Evolutionary conservation across 2,329 filamentous ascomycete genomes (phyloP).

Genomic region (Penicillium italicum): DNA sequence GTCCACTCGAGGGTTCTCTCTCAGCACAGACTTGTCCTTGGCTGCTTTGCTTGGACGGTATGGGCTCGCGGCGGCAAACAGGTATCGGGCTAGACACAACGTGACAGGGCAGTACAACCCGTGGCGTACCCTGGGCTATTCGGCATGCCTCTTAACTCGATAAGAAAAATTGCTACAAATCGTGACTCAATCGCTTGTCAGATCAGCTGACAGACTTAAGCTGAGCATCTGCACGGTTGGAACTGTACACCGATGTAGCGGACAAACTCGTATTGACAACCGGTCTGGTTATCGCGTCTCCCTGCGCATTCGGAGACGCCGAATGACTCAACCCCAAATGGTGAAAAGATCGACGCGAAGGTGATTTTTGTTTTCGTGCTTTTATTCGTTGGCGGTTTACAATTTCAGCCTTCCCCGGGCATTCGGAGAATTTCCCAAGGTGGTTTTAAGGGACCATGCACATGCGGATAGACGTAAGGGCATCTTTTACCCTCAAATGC

Average conservation of each 20-base stretch:
- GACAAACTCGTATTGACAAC: conserved; percentile 7
- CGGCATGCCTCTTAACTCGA: conserved; percentile 4
- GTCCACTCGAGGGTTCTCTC: conserved; percentile 9
- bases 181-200: background rate
- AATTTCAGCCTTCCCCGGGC: background rate
- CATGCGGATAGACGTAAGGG: conserved; percentile 1
- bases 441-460: conserved; percentile 7
- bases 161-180: background rate
- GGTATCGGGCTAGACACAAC: conserved; percentile 4
- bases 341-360: background rate
- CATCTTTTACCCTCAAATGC: background rate
- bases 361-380: background rate
- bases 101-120: conserved; percentile 11
- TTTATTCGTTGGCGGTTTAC: conserved; percentile 6
- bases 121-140: conserved; percentile 9
- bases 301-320: conserved; percentile 25
- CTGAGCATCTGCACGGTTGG: conserved; percentile 7
- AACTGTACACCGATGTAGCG: background rate
- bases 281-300: conserved; percentile 14
- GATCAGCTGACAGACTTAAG: conserved; percentile 7
- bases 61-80: conserved; percentile 13
- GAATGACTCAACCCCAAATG: conserved; percentile 1
- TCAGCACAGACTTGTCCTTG: conserved; percentile 7
- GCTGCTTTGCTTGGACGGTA: conserved; percentile 1
- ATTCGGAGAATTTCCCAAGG: conserved; percentile 24